Conservation (phyloP, 2,329 filamentous ascomycete genomes). For the Cercospora sp. region DNA sequence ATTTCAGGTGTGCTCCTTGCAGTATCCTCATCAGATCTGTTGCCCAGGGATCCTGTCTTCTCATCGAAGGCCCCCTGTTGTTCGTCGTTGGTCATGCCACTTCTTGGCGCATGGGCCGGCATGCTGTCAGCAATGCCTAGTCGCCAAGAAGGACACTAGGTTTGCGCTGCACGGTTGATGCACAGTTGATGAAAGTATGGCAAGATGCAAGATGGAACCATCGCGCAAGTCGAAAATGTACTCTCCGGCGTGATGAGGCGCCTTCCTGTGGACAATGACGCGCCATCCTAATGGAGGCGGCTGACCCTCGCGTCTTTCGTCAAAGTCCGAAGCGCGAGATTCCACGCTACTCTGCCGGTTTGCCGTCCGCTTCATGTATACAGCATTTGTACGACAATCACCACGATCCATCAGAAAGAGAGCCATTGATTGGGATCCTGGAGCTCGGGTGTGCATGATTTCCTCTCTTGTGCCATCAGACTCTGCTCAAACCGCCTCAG, state of each 20-base stretch:
- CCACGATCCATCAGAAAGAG: not conserved
- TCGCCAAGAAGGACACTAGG: not conserved
- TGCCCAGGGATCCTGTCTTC: not conserved
- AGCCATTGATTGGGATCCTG: not conserved
- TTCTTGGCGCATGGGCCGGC: not conserved
- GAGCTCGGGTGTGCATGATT: not conserved
- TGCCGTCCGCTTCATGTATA: not conserved
- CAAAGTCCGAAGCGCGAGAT: conserved; percentile 8
- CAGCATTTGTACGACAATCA: not conserved
- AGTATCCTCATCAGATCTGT: not conserved
- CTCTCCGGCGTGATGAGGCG: not conserved
- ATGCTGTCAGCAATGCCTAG: not conserved
- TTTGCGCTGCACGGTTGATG: not conserved
- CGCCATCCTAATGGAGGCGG: not conserved
- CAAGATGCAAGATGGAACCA: not conserved
- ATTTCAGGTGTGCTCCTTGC: not conserved
- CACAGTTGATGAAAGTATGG: not conserved
- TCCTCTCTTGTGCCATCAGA: not conserved
- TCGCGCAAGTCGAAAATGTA: not conserved
- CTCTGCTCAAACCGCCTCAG: not conserved
- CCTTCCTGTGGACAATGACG: not conserved
- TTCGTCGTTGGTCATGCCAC: not conserved
- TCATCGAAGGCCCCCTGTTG: not conserved
- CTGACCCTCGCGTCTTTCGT: not conserved
- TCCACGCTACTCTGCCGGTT: not conserved